Percentiles rank a stretch among this genome's conserved stretches.
Evolutionary conservation across 2,329 filamentous ascomycete genomes (phyloP).

Genomic region (Penicillium fuscoglaucum): DNA sequence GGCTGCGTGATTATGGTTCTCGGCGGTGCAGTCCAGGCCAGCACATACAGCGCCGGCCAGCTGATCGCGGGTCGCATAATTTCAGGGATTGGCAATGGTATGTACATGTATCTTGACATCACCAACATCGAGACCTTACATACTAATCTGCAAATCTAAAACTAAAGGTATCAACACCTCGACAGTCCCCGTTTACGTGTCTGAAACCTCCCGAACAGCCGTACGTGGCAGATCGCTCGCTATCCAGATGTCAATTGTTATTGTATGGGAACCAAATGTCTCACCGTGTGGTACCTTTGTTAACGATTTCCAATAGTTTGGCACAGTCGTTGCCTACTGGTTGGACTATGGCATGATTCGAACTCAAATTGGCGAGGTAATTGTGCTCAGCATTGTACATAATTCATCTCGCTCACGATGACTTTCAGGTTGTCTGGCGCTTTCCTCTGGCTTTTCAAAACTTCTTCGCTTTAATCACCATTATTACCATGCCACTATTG

Average conservation of each 20-base stretch:
- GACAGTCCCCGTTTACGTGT: conserved; percentile 7
- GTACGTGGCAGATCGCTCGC: not conserved
- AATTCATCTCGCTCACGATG: not conserved
- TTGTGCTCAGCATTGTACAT: not conserved
- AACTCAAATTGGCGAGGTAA: not conserved
- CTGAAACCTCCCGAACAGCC: conserved; percentile 1
- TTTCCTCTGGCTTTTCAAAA: not conserved
- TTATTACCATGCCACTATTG: not conserved
- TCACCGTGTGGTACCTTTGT: not conserved
- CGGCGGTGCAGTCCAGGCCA: not conserved
- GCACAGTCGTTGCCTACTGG: not conserved
- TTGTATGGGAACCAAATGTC: not conserved
- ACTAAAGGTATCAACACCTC: conserved; percentile 6
- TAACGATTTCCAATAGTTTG: not conserved
- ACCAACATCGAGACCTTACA: not conserved
- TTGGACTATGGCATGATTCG: conserved; percentile 7
- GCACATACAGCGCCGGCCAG: not conserved
- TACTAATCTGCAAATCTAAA: not conserved
- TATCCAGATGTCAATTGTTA: not conserved
- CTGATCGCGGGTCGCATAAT: conserved; percentile 45
- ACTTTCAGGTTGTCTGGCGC: not conserved
- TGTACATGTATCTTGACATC: not conserved
- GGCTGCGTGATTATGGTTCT: not conserved
- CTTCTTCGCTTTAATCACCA: not conserved
- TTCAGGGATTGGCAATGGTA: conserved; percentile 48